Evolutionary conservation across 495 filamentous ascomycete genomes (phyloP), one percentile per base, ranked within the genome.

Genomic region (Chaetomidium leptoderma): DNA sequence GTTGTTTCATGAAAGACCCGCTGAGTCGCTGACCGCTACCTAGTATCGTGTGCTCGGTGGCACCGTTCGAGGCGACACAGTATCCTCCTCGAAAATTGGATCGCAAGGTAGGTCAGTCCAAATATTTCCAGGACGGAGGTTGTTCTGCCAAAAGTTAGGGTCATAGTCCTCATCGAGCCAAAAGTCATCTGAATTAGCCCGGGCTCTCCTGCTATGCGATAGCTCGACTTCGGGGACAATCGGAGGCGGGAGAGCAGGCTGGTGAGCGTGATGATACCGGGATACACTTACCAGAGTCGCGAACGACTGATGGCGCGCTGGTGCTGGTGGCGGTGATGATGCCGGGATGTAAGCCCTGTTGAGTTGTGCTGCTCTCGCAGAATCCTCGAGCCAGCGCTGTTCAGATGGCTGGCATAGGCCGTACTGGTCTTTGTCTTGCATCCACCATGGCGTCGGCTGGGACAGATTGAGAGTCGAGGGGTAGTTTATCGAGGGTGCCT

Each of bases 131-230:
- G 36, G 27, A 0, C 30, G 56, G 21, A 45, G 39, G 48, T 58
- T 58, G 16, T 53, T 58, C 39, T 36, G 37, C 56, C 56, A 58
- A 37, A 58, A 58, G 3, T 46, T 6, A 6, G 37, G 36, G n/a
- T 58, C 48, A 23, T 11, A 58, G 21, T 58, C 48, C 1, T 36
- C 32, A 16, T 58, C 56, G 3, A 13, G 3, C 39, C 40, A 53
- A 35, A 29, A 35, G 42, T 27, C 42, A 2, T 32, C 26, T 17
- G 52, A 37, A 16, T 16, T 5, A 14, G 19, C 17, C 27, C 19
- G 19, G 14, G 11, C 30, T n/a, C 1, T 32, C 30, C 53, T 46
- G 27, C 9, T 21, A 6, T 36, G 17, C 0, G 49, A 30, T 3
- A 29, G 2, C 2, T 40, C 3, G 13, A 4, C 23, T 19, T 11